Percentiles rank a stretch among this genome's conserved stretches.
Evolutionary conservation across 768 basidiomycete genomes (phyloP).

Genomic region (Termitomyces sp.): DNA sequence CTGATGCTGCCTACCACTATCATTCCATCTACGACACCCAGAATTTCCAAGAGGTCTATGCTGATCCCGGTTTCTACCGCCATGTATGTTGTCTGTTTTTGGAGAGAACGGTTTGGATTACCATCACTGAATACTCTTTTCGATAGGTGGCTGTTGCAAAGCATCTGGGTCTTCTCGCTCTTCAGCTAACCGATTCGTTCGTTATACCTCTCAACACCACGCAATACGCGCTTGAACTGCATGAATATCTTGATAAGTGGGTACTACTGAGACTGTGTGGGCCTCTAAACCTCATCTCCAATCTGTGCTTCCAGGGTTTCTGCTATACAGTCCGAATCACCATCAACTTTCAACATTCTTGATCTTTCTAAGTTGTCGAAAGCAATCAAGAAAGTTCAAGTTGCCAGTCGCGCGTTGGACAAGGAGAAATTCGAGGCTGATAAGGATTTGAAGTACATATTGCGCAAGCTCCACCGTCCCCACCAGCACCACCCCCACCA

Average conservation of each 20-base stretch:
- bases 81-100: slow-evolving; percentile 54
- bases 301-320: slow-evolving; percentile 47
- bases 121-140: neutral
- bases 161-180: slow-evolving; percentile 56
- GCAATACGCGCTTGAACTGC: slow-evolving; percentile 68
- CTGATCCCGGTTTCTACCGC: slow-evolving; percentile 70
- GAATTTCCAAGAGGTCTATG: slow-evolving; percentile 71
- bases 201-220: slow-evolving; percentile 75
- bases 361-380: slow-evolving; percentile 42
- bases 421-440: slow-evolving; percentile 56
- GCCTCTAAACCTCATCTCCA: neutral
- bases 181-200: slow-evolving; percentile 62
- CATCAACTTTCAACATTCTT: slow-evolving; percentile 16
- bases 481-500: slow-evolving; percentile 14
- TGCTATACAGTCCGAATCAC: slow-evolving; percentile 29
- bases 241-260: slow-evolving; percentile 58
- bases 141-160: slow-evolving; percentile 62
- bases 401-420: slow-evolving; percentile 53
- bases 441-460: slow-evolving; percentile 42
- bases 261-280: slow-evolving; percentile 11
- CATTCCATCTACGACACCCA: slow-evolving; percentile 73
- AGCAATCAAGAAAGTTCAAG: slow-evolving; percentile 44
- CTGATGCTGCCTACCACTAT: slow-evolving; percentile 73
- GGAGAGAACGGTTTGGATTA: neutral
- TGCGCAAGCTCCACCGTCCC: slow-evolving; percentile 34